Evolutionary conservation across 441 rosid species (phyloP).

Genomic region (Adansonia gregorii): DNA sequence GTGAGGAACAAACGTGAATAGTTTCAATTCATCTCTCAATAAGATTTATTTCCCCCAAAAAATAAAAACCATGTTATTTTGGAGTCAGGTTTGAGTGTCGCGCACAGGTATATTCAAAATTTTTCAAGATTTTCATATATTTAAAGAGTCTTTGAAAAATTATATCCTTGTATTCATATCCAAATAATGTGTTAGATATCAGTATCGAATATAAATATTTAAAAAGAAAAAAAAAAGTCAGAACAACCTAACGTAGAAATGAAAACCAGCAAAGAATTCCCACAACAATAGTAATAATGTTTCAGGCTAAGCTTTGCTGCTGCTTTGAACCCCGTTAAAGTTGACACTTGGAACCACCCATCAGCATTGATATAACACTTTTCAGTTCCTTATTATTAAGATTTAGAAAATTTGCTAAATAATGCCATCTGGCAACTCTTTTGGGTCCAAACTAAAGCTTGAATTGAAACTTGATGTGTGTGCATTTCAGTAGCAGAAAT

Average conservation of each 20-base stretch:
- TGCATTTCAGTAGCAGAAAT: background rate
- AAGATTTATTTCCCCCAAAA: background rate
- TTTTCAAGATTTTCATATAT: no score
- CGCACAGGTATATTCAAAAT: no score
- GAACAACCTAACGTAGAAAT: background rate
- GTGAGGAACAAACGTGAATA: conserved; percentile 19
- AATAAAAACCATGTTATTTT: no score
- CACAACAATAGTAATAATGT: background rate
- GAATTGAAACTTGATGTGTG: background rate
- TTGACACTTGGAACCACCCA: conserved; percentile 9
- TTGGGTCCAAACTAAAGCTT: background rate
- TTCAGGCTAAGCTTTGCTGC: background rate
- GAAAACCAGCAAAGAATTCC: background rate
- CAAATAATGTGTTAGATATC: no score
- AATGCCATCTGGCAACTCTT: background rate
- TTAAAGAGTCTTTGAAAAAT: no score
- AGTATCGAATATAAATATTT: no score
- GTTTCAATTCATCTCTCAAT: background rate
- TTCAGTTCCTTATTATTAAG: background rate
- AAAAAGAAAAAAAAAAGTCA: no score
- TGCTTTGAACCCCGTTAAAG: background rate
- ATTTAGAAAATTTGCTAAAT: background rate
- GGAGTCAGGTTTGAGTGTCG: no score
- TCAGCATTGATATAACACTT: background rate
- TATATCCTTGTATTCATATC: no score